These are phyloP conservation scores for Dichotomopilus funicola DNA, from an alignment of 2,329 filamentous ascomycete genomes.

Conservation along the genomic window DNA sequence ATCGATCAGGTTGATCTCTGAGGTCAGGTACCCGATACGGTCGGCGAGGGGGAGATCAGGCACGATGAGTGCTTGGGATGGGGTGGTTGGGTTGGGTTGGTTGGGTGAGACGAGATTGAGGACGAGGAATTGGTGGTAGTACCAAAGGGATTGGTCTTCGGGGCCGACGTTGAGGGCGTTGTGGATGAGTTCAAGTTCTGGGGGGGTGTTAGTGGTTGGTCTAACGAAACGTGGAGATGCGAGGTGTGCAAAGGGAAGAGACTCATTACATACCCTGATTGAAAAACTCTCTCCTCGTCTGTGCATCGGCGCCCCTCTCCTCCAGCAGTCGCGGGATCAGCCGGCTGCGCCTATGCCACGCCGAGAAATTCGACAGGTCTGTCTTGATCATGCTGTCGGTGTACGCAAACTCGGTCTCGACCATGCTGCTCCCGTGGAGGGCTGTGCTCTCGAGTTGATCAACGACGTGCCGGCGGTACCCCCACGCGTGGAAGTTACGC, in stretches of 20 bases:
- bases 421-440: conserved; percentile 55
- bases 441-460: conserved; percentile 59
- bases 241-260: background rate
- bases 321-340: conserved; percentile 70
- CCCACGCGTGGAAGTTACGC: conserved; percentile 96
- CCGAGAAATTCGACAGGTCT: conserved; percentile 94
- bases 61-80: no score
- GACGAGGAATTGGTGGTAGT: conserved; percentile 88
- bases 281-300: conserved; percentile 60
- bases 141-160: conserved; percentile 94
- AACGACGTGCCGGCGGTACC: conserved; percentile 76
- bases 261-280: conserved; percentile 53
- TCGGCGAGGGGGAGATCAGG: conserved; percentile 56
- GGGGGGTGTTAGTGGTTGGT: conserved; percentile 22
- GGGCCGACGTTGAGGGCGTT: conserved; percentile 81
- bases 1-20: conserved; percentile 68
- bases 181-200: conserved; percentile 71
- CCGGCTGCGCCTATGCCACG: conserved; percentile 87
- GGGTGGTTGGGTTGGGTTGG: conserved; percentile 51
- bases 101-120: conserved; percentile 53
- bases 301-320: conserved; percentile 60
- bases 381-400: conserved; percentile 79
- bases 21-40: conserved; percentile 56
- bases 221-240: background rate
- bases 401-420: conserved; percentile 77